Base-by-base conservation (phyloP, 2,329 filamentous ascomycete genomes). In the Ophiocordyceps camponoti-rufipedis region DNA sequence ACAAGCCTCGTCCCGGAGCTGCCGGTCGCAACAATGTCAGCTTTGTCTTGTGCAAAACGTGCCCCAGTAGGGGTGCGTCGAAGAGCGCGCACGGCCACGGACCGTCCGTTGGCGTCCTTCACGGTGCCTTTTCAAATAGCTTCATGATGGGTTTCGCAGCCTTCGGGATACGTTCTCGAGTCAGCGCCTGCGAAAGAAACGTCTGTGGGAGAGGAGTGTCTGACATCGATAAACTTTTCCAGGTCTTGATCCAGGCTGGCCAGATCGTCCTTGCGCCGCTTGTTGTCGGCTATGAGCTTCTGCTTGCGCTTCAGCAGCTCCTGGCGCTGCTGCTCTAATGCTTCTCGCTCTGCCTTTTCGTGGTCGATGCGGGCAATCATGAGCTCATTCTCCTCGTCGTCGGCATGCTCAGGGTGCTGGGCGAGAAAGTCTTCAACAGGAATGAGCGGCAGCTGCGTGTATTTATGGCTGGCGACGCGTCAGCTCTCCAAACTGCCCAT, bases 341-440 rank as follows among this genome's bases (percentile, higher is more conserved):
- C 78, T 62, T 94, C 80, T 35, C 91, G 79, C 58, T 93, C 86
- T 12, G 75, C 73, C 53, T 86, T 78, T 66, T 98, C 91, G 58
- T 96, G 84, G 51, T 91, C 82, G 58, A 98, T 94, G 28, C 89
- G 79, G 41, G 85, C 85, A 45, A 87, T 78, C 78, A 93, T 96
- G 46, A 96, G 66, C 12, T 84, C 74, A 58, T 88, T 82, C 54
- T 93, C 83, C 55, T 81, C 78, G 11, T 74, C 71, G 23, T 78
- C 69, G n/a, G 69, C 68, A 52, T 85, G 77, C 48, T 94, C 81
- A 2, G 88, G 86, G 50, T 86, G 79, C 31, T 79, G 63, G 0
- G 72, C 69, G 1, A 95, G 69, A 53, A 95, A 96, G 45, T 93
- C 81, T 43, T 91, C 82, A 29, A 80, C 71, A 0, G 85, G 70